A percentile compares a stretch with the other conserved stretches of the same genome.
Conservation (phyloP, 805 yeast genomes). For the Suhomyces vadensis region DNA sequence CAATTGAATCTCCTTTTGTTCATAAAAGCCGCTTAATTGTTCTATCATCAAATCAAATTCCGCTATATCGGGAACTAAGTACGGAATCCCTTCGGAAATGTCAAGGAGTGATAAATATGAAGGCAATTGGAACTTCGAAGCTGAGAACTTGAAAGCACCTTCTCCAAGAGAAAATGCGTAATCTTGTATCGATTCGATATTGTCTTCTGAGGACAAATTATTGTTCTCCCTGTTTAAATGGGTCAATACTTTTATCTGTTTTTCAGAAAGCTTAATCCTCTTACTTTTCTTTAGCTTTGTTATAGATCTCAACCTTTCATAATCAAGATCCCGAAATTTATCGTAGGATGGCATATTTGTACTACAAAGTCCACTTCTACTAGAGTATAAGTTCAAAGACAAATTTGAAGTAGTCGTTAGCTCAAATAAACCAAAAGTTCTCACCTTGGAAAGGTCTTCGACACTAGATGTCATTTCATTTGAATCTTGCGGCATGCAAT, state of each 20-base stretch:
- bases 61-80: constrained; percentile 17
- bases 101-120: constrained; percentile 13
- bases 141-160: constrained; percentile 12
- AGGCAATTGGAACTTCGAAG: background rate
- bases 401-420: constrained; percentile 17
- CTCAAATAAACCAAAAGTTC: constrained; percentile 18
- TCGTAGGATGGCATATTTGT: background rate
- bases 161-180: constrained; percentile 17
- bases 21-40: constrained; percentile 27
- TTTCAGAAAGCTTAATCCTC: background rate
- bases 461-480: background rate
- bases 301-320: too few species aligned
- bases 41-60: constrained; percentile 37
- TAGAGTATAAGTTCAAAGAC: constrained; percentile 12
- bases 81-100: constrained; percentile 16
- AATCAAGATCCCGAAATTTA: background rate
- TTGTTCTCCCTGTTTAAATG: background rate
- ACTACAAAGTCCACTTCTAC: background rate
- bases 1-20: constrained; percentile 15
- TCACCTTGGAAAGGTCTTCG: constrained; percentile 2
- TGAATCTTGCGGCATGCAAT: background rate
- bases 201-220: constrained; percentile 1
- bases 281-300: background rate
- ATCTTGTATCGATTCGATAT: constrained; percentile 10
- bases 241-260: background rate